These are phyloP conservation scores for Candida silvicultrix DNA, from an alignment of 805 yeast species.

Conservation along the genomic window DNA sequence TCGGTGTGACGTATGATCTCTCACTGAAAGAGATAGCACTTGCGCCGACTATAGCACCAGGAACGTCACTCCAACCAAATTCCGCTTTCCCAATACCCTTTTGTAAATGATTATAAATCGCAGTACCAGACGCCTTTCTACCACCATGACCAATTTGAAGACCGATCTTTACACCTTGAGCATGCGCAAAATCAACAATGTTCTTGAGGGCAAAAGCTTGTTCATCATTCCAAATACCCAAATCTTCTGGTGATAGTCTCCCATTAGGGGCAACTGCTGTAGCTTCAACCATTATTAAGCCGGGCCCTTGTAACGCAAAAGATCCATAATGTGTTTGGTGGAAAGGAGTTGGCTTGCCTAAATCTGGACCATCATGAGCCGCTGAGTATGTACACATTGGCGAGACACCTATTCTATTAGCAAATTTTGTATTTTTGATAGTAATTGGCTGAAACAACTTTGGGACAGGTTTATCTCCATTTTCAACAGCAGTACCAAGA, in stretches of 20 bases:
- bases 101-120: constrained; percentile 25
- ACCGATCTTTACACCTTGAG: constrained; percentile 40
- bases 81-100: constrained; percentile 25
- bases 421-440: constrained; percentile 21
- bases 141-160: constrained; percentile 54
- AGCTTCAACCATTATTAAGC: constrained; percentile 42
- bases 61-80: constrained; percentile 33
- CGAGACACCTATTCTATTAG: constrained; percentile 49
- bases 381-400: constrained; percentile 53
- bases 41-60: constrained; percentile 38
- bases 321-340: constrained; percentile 45
- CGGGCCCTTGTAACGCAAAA: constrained; percentile 42
- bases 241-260: constrained; percentile 35
- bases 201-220: constrained; percentile 36
- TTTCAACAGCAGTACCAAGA: not conserved
- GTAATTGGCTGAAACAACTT: constrained; percentile 15
- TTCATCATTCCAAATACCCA: constrained; percentile 45
- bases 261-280: constrained; percentile 35
- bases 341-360: constrained; percentile 37
- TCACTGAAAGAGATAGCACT: constrained; percentile 29
- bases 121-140: constrained; percentile 35
- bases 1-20: constrained; percentile 25
- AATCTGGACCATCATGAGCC: constrained; percentile 12
- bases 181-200: constrained; percentile 39
- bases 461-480: constrained; percentile 4